Percentiles rank a stretch among this genome's conserved stretches.
Conservation (phyloP, 1,284 basidiomycete genomes). For the Ustilago esculenta region DNA sequence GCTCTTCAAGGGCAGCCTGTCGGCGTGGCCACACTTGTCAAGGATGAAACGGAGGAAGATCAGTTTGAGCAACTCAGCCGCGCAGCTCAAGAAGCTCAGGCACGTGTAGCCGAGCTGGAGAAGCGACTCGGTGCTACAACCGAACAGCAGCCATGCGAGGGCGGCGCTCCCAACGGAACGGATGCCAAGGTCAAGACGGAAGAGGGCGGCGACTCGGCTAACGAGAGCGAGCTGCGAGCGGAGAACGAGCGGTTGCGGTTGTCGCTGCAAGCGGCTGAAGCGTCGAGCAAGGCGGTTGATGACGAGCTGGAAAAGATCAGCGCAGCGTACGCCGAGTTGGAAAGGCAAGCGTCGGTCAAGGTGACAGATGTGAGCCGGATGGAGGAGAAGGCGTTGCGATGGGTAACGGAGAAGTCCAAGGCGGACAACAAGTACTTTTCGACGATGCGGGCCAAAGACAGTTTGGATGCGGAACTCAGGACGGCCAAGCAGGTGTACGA, state of each 20-base stretch:
- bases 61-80: constrained; percentile 37
- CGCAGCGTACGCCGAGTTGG: constrained; percentile 85
- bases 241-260: constrained; percentile 72
- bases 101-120: constrained; percentile 40
- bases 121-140: constrained; percentile 18
- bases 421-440: constrained; percentile 94
- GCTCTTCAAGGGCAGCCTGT: constrained; percentile 78
- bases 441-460: constrained; percentile 88
- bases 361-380: constrained; percentile 80
- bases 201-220: not conserved
- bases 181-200: constrained; percentile 11
- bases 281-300: constrained; percentile 70
- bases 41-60: constrained; percentile 64
- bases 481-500: constrained; percentile 75
- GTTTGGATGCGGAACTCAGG: constrained; percentile 80
- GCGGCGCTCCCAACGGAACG: constrained; percentile 20
- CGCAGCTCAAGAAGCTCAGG: constrained; percentile 28
- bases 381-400: constrained; percentile 77
- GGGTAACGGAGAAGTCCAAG: constrained; percentile 78
- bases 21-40: constrained; percentile 77
- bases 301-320: constrained; percentile 87
- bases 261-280: constrained; percentile 41
- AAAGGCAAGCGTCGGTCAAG: constrained; percentile 83
- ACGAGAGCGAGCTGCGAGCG: constrained; percentile 67
- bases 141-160: too few relatives aligned